Percentiles rank a stretch among this genome's conserved stretches.
phyloP scores from a whole-genome alignment of 805 yeast species.

The Brettanomyces bruxellensis region DNA sequence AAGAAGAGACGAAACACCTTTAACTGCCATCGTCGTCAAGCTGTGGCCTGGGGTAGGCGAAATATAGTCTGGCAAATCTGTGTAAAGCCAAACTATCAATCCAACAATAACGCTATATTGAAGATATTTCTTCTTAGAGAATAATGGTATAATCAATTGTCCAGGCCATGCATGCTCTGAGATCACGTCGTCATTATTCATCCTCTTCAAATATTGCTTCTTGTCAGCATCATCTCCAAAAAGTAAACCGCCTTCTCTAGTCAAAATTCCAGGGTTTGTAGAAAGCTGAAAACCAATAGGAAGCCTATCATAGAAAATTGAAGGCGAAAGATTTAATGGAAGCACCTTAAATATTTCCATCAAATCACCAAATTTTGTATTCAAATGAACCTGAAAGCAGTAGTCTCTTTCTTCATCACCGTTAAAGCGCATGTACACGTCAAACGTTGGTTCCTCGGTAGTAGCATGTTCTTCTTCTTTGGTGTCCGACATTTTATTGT shows the following conservation, averaged over 20 bases:
- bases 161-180: constrained; percentile 76
- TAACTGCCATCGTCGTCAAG: constrained; percentile 52
- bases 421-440: constrained; percentile 71
- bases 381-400: constrained; percentile 65
- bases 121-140: constrained; percentile 42
- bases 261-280: constrained; percentile 68
- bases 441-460: constrained; percentile 19
- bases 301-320: constrained; percentile 52
- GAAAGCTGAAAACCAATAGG: constrained; percentile 63
- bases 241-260: constrained; percentile 73
- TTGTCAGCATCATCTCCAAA: constrained; percentile 52
- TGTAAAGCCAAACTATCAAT: constrained; percentile 71
- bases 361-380: constrained; percentile 51
- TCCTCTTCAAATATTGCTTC: constrained; percentile 33
- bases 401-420: constrained; percentile 82
- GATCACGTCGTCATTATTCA: constrained; percentile 42
- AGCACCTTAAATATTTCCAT: constrained; percentile 51
- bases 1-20: constrained; percentile 20
- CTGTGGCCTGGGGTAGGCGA: constrained; percentile 92
- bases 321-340: constrained; percentile 74
- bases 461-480: too few species aligned
- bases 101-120: constrained; percentile 30
- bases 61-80: constrained; percentile 83
- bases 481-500: too few species aligned
- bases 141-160: constrained; percentile 71